These are phyloP conservation scores for Erysimum cheiranthoides DNA, from an alignment of 345 rosid genomes.

Conservation along the genomic window DNA sequence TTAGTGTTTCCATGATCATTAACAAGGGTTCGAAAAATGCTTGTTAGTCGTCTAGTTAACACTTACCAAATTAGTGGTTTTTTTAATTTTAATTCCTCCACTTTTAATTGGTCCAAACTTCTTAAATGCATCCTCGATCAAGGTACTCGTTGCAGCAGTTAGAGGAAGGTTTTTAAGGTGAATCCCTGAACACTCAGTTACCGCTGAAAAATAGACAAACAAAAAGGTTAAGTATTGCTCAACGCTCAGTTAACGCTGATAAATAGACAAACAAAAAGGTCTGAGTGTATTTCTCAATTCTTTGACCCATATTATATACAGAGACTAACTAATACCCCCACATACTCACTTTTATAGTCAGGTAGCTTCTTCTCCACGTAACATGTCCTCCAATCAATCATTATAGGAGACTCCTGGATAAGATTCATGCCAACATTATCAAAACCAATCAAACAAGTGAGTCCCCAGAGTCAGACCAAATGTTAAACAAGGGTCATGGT, in stretches of 20 bases:
- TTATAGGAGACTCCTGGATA: slow-evolving; percentile 76
- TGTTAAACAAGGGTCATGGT: too few species aligned
- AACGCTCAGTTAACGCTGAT: slow-evolving; percentile 55
- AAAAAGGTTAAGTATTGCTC: too few species aligned
- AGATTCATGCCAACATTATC: slow-evolving; percentile 8
- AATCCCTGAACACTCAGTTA: slow-evolving; percentile 66
- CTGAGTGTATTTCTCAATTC: neutral
- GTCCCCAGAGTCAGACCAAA: neutral
- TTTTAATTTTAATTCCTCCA: slow-evolving; percentile 55
- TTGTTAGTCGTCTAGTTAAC: neutral
- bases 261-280: neutral
- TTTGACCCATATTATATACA: neutral
- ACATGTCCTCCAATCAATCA: slow-evolving; percentile 56
- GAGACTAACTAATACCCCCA: neutral
- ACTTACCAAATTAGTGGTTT: slow-evolving; percentile 48
- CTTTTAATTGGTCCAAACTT: slow-evolving; percentile 69
- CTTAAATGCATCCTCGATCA: slow-evolving; percentile 65
- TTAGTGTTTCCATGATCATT: neutral
- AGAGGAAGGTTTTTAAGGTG: slow-evolving; percentile 69
- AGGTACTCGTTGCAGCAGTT: slow-evolving; percentile 54
- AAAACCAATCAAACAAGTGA: neutral
- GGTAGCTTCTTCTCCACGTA: slow-evolving; percentile 60
- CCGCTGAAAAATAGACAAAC: slow-evolving; percentile 14
- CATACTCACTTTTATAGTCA: neutral
- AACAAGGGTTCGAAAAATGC: neutral